Percentiles rank a stretch among this genome's conserved stretches.
Evolutionary conservation across 139 green algal genomes (phyloP).

Genomic region (Tetradesmus lagerheimii): DNA sequence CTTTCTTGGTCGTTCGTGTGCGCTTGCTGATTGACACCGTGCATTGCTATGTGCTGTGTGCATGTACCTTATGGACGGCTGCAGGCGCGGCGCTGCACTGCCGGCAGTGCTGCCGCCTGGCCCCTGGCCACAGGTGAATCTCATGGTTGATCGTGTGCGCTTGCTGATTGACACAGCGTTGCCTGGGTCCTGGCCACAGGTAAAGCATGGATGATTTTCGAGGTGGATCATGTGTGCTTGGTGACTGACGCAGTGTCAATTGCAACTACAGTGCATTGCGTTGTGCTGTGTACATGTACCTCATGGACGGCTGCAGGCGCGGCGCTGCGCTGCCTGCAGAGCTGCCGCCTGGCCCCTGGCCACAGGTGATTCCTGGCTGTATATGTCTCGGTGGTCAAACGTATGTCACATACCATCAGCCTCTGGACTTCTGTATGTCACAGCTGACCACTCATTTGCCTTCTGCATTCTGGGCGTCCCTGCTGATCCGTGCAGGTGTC

Average conservation of each 20-base stretch:
- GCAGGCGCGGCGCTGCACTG: conserved; percentile 49
- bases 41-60: background rate
- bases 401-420: no score
- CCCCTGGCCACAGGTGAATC: conserved; percentile 57
- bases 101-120: conserved; percentile 53
- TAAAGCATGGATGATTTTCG: background rate
- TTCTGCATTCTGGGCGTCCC: background rate
- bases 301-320: conserved; percentile 76
- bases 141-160: no score
- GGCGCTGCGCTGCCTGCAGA: conserved; percentile 49
- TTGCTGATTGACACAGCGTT: no score
- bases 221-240: background rate
- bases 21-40: background rate
- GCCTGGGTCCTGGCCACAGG: conserved; percentile 52
- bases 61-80: conserved; percentile 75
- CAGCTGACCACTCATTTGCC: background rate
- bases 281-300: background rate
- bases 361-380: conserved; percentile 58
- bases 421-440: no score
- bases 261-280: background rate
- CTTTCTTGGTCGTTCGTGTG: background rate
- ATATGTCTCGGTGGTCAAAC: no score
- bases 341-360: conserved; percentile 57
- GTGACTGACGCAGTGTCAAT: background rate
- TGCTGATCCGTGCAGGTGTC: background rate